Base-by-base conservation (phyloP, 306 rosid species). In the Trifolium pratense region DNA sequence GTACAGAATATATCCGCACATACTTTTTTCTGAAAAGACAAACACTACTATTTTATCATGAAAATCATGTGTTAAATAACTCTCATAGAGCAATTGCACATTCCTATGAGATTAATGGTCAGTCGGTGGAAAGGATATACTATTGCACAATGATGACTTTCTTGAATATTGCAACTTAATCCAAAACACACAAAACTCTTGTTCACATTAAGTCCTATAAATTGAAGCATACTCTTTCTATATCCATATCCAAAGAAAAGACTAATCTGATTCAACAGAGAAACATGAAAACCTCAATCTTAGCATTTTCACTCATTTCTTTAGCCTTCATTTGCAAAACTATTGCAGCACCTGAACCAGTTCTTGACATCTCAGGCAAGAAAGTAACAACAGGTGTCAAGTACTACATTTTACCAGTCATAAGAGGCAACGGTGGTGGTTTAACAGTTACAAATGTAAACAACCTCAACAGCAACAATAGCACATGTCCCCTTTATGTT, bases 391-490 rank as follows among this genome's bases (percentile, higher is more conserved):
- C 56, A 4, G 82, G 89, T 10, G 78, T 74, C 1, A 23, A 78
- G 10, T 89, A 88, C 63, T 46, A 70, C 59, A 83, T 89, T 26
- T 37, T 80, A 15, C 93, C 90, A 10, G 86, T 84, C 2, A 40
- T 74, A 0, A 85, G 85, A 36, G 86, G 80, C 12, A 73, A 9
- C 7, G 83, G 83, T 10, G 86, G 82, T 16, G 86, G 80, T 5
- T 68, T 88, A 25, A 84, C 76, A 1, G 70, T 78, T 1, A 17
- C 80, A 37, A 42, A 25, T 7, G 32, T 10, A 18, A 20, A 20
- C 32, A 23, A 16, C 13, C 25, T 17, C 12, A 51, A 55, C 34
- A 79, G 16, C 15, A 25, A 11, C 57, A 73, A 82, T 71, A 45
- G 25, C 26, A 74, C 77, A 12, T 84, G 90, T 58, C 87, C 93